phyloP scores from a whole-genome alignment of 163 green algal species.

The Prototheca cutis region DNA sequence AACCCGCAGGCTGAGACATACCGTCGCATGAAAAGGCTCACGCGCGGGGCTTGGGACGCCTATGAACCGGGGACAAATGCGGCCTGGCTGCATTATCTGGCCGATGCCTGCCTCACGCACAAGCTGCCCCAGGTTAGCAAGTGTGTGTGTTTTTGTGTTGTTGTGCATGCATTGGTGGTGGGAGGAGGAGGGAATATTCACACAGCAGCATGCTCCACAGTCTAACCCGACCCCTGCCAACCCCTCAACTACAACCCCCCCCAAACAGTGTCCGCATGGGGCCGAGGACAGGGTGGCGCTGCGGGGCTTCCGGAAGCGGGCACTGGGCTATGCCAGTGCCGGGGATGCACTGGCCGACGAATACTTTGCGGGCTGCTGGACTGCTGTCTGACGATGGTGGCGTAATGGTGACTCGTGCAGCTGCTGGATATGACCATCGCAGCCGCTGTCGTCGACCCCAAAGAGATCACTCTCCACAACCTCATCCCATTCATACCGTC shows the following conservation, averaged over 20 bases:
- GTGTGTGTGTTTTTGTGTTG: too few relatives aligned
- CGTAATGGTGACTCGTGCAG: too few relatives aligned
- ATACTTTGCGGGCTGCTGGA: slow-evolving; percentile 41
- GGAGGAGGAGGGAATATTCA: too few relatives aligned
- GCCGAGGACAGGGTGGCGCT: slow-evolving; percentile 45
- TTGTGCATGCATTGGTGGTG: too few relatives aligned
- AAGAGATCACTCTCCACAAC: too few relatives aligned
- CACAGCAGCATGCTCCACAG: too few relatives aligned
- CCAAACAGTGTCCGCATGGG: not conserved
- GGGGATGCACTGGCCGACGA: slow-evolving; percentile 59
- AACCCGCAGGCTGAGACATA: slow-evolving; percentile 86
- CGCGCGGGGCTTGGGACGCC: slow-evolving; percentile 38
- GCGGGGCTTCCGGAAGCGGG: slow-evolving; percentile 60
- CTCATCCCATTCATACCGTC: too few relatives aligned
- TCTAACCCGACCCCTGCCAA: too few relatives aligned
- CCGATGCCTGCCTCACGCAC: slow-evolving; percentile 58
- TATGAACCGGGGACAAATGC: slow-evolving; percentile 72
- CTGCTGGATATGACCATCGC: too few relatives aligned
- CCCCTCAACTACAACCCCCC: slow-evolving; percentile 48
- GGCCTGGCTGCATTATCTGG: slow-evolving; percentile 88
- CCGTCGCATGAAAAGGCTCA: slow-evolving; percentile 75
- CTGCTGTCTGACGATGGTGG: not conserved
- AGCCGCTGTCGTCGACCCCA: too few relatives aligned
- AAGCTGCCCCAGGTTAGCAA: slow-evolving; percentile 44
- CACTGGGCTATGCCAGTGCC: slow-evolving; percentile 34